A percentile compares a stretch with the other conserved stretches of the same genome.
phyloP scores from a whole-genome alignment of 2,329 filamentous ascomycete genomes.

The Graphilbum sp. region DNA sequence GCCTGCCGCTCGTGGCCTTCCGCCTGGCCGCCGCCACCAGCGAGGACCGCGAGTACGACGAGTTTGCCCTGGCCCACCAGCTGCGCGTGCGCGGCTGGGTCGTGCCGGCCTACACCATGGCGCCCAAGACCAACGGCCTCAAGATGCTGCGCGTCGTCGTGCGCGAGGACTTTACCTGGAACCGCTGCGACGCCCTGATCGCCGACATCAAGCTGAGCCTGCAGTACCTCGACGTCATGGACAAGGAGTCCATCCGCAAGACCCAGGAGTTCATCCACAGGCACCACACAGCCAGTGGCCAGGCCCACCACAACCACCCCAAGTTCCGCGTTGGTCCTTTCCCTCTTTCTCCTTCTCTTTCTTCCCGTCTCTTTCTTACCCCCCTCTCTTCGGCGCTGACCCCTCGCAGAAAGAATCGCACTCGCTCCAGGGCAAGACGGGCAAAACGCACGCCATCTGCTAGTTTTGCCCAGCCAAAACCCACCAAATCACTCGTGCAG shows the following conservation, averaged over 20 bases:
- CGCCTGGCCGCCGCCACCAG: conserved; percentile 46
- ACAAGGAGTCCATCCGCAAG: conserved; percentile 51
- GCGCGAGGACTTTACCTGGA: conserved; percentile 77
- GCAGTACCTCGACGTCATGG: conserved; percentile 55
- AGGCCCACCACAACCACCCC: conserved; percentile 34
- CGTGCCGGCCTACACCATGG: conserved; percentile 94
- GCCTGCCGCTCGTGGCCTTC: conserved; percentile 83
- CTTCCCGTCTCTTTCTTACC: not conserved
- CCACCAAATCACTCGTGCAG: not conserved
- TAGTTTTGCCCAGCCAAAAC: conserved; percentile 21
- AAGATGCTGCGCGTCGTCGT: conserved; percentile 91
- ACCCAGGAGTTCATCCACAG: conserved; percentile 49
- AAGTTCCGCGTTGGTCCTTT: conserved; percentile 28
- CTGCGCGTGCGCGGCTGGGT: conserved; percentile 82
- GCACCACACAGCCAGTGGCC: conserved; percentile 35
- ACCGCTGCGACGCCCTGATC: conserved; percentile 64
- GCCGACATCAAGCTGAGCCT: conserved; percentile 64
- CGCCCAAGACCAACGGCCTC: conserved; percentile 63
- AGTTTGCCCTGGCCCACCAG: conserved; percentile 70
- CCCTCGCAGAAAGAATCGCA: conserved; percentile 65
- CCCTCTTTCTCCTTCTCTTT: not conserved
- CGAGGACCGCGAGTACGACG: conserved; percentile 47
- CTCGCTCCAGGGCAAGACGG: conserved; percentile 74
- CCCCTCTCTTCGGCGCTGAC: not conserved
- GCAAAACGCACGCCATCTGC: conserved; percentile 81